phyloP scores from a whole-genome alignment of 2,329 filamentous ascomycete genomes.

The Lachnellula occidentalis region DNA sequence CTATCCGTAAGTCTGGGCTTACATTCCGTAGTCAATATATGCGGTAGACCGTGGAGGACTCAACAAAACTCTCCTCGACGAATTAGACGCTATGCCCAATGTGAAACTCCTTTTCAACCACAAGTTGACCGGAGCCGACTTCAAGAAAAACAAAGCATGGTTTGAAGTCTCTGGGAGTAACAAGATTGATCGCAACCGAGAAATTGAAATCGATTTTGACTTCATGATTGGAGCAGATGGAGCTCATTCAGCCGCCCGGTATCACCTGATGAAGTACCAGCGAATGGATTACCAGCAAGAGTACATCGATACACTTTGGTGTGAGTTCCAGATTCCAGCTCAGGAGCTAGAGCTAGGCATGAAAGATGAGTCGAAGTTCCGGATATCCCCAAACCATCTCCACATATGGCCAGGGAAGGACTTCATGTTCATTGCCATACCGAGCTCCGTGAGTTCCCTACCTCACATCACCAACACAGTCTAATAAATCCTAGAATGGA shows the following conservation, averaged over 20 bases:
- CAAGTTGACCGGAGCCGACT: slow-evolving; percentile 87
- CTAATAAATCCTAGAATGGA: slow-evolving; percentile 57
- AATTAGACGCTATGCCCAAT: slow-evolving; percentile 77
- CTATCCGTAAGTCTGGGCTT: neutral
- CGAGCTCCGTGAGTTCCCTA: slow-evolving; percentile 39
- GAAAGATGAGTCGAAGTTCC: slow-evolving; percentile 49
- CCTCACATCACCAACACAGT: neutral
- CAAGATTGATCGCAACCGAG: slow-evolving; percentile 35
- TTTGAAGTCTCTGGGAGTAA: slow-evolving; percentile 57
- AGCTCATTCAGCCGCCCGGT: slow-evolving; percentile 84
- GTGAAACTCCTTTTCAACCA: slow-evolving; percentile 91
- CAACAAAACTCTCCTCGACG: slow-evolving; percentile 78
- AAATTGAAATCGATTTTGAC: slow-evolving; percentile 84
- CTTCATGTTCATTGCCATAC: slow-evolving; percentile 98
- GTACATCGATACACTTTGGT: slow-evolving; percentile 97
- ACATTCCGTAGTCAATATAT: slow-evolving; percentile 60
- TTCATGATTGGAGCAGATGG: slow-evolving; percentile 93
- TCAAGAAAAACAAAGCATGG: slow-evolving; percentile 74
- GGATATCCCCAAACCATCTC: slow-evolving; percentile 84
- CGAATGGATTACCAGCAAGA: slow-evolving; percentile 88
- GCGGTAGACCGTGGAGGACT: slow-evolving; percentile 80
- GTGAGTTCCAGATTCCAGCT: slow-evolving; percentile 80
- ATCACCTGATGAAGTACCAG: slow-evolving; percentile 92
- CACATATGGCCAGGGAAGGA: slow-evolving; percentile 95
- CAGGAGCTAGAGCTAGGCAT: slow-evolving; percentile 27